Percentiles rank a stretch among this genome's conserved stretches.
phyloP scores from a whole-genome alignment of 1,139 yeast species.

The Eremothecium sinecaudum region DNA sequence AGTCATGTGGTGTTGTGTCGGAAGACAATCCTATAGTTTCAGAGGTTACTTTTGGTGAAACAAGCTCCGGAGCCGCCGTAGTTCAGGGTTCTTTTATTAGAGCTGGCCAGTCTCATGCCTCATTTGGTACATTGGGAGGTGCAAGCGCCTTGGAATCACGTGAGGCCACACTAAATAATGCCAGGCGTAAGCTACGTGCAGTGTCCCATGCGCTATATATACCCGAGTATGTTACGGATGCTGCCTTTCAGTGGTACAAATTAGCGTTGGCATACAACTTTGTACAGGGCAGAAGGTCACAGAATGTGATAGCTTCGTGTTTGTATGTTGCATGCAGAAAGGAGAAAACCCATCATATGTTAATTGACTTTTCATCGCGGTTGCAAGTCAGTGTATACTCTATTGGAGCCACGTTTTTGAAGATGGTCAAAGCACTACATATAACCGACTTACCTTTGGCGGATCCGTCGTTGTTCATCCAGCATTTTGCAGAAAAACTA shows the following conservation, averaged over 20 bases:
- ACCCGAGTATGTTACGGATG: conserved; percentile 75
- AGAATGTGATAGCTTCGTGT: conserved; percentile 91
- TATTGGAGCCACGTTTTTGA: conserved; percentile 88
- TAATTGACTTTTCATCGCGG: conserved; percentile 86
- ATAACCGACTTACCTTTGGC: conserved; percentile 73
- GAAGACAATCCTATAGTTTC: conserved; percentile 93
- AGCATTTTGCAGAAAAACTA: conserved; percentile 82
- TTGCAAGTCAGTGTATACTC: conserved; percentile 87
- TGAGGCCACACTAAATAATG: conserved; percentile 79
- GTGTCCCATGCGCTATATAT: conserved; percentile 72
- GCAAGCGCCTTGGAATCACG: conserved; percentile 71
- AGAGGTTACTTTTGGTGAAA: conserved; percentile 90
- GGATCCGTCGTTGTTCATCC: conserved; percentile 89
- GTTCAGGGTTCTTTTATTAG: conserved; percentile 93
- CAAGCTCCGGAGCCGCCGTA: conserved; percentile 86
- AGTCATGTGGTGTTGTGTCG: conserved; percentile 72
- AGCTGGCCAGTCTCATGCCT: conserved; percentile 75
- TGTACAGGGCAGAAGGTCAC: conserved; percentile 92
- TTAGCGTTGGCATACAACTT: conserved; percentile 78
- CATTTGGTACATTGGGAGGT: conserved; percentile 45
- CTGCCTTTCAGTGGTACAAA: conserved; percentile 83
- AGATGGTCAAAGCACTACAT: conserved; percentile 74
- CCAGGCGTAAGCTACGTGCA: conserved; percentile 63
- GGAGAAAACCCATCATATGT: conserved; percentile 86
- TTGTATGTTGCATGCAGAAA: conserved; percentile 88